phyloP scores from a whole-genome alignment of 73 alveolate species.

The Diophrys appendiculata region DNA sequence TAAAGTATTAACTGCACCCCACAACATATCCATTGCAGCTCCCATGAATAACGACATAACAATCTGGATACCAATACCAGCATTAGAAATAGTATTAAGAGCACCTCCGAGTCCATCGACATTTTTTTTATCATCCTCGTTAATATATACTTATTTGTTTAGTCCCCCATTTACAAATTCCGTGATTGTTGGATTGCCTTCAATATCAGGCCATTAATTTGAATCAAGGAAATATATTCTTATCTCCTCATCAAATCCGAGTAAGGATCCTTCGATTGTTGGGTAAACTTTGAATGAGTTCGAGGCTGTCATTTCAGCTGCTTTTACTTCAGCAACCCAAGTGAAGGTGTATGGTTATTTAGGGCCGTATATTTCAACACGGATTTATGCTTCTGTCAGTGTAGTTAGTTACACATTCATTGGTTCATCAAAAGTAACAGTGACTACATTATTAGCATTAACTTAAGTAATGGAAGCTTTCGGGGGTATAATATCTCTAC shows the following conservation, averaged over 20 bases:
- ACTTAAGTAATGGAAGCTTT: not conserved
- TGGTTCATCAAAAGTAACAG: not conserved
- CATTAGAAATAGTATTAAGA: not conserved
- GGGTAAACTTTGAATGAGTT: not conserved
- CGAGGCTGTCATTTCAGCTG: not conserved
- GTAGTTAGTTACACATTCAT: not conserved
- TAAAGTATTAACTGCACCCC: not conserved
- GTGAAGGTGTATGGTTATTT: not conserved
- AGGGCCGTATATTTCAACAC: not conserved
- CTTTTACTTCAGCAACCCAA: not conserved
- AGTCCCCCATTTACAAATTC: not conserved
- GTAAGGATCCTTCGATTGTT: not conserved
- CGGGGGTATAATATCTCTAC: not conserved
- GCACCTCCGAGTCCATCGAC: slow-evolving; percentile 1
- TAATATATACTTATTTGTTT: not conserved
- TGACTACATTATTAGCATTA: not conserved
- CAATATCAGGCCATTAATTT: not conserved
- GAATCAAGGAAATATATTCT: not conserved
- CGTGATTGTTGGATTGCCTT: not conserved
- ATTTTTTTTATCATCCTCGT: not conserved
- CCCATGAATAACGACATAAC: not conserved
- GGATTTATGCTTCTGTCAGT: not conserved
- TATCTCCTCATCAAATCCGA: not conserved
- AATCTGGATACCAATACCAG: not conserved
- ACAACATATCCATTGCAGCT: not conserved